phyloP scores from a whole-genome alignment of 2,329 filamentous ascomycete species.

The Talaromyces sp. region DNA sequence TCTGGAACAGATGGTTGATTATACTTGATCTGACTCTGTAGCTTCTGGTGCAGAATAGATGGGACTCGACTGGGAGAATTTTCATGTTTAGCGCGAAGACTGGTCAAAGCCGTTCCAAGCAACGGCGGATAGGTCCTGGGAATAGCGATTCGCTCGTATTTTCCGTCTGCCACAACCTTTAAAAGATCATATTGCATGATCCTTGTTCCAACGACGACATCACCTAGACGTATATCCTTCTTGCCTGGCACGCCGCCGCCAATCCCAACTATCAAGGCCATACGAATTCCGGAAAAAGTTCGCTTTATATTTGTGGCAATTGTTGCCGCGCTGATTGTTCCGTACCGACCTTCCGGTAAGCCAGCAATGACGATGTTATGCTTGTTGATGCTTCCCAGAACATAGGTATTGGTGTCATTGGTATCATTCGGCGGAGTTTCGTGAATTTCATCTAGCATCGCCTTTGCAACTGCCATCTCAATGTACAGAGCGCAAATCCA shows the following conservation, averaged over 20 bases:
- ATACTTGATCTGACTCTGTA: background rate
- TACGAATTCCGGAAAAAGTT: background rate
- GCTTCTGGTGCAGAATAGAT: constrained; percentile 2
- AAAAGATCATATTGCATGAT: constrained; percentile 11
- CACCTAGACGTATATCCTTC: constrained; percentile 20
- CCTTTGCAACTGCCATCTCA: constrained; percentile 4
- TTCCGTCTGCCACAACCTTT: background rate
- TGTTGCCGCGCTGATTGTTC: background rate
- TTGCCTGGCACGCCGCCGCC: constrained; percentile 18
- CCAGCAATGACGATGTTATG: constrained; percentile 23
- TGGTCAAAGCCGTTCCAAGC: background rate
- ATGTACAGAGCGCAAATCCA: constrained; percentile 7
- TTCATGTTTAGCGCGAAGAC: constrained; percentile 4
- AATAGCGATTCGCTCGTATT: background rate
- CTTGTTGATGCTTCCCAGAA: constrained; percentile 21
- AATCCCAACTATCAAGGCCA: constrained; percentile 16
- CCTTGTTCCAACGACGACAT: constrained; percentile 19
- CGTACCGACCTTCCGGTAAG: constrained; percentile 17
- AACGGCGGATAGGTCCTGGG: background rate
- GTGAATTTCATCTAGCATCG: constrained; percentile 10
- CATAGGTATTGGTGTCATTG: constrained; percentile 18
- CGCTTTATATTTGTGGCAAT: background rate
- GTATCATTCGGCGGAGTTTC: background rate
- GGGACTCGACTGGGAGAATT: background rate
- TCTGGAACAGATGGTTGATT: background rate